Conservation (phyloP, 2,329 filamentous ascomycete species). For the Macrophomina pseudophaseolina region DNA sequence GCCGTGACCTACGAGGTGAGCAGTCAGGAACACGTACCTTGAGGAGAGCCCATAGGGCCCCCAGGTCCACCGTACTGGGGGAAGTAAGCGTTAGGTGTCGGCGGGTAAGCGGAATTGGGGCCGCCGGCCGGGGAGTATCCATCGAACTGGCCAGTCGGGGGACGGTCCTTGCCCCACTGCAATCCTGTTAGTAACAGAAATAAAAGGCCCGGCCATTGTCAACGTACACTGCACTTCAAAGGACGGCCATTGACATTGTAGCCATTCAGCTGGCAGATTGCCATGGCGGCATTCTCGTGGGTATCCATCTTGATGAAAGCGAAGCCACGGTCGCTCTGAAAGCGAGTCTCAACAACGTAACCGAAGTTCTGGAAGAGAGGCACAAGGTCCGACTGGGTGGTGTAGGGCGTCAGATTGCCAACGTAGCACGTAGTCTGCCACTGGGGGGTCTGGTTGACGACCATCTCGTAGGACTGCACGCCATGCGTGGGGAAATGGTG, state of each 20-base stretch:
- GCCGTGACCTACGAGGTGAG: not conserved
- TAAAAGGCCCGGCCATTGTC: constrained; percentile 27
- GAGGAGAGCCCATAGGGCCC: constrained; percentile 63
- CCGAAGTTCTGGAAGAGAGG: constrained; percentile 98
- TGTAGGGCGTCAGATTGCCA: constrained; percentile 96
- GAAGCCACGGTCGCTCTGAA: constrained; percentile 97
- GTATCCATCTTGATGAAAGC: constrained; percentile 99
- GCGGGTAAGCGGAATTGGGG: constrained; percentile 75
- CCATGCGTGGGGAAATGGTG: constrained; percentile 98
- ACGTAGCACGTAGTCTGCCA: constrained; percentile 99
- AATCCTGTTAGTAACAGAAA: constrained; percentile 38
- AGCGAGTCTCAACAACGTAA: constrained; percentile 94
- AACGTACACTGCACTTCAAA: constrained; percentile 95
- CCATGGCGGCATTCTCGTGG: constrained; percentile 97
- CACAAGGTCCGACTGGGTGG: constrained; percentile 94
- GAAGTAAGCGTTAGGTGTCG: constrained; percentile 82
- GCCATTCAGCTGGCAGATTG: constrained; percentile 95
- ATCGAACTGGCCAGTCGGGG: constrained; percentile 80
- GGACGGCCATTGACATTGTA: constrained; percentile 98
- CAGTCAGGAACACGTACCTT: constrained; percentile 52
- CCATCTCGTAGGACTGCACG: constrained; percentile 96
- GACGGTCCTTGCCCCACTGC: constrained; percentile 99
- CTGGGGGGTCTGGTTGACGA: constrained; percentile 89
- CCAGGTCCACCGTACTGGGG: constrained; percentile 85
- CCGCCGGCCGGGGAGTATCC: constrained; percentile 75